These are phyloP conservation scores for Penicillium cosmopolitanum DNA, from an alignment of 495 filamentous ascomycete species.

Conservation along the genomic window DNA sequence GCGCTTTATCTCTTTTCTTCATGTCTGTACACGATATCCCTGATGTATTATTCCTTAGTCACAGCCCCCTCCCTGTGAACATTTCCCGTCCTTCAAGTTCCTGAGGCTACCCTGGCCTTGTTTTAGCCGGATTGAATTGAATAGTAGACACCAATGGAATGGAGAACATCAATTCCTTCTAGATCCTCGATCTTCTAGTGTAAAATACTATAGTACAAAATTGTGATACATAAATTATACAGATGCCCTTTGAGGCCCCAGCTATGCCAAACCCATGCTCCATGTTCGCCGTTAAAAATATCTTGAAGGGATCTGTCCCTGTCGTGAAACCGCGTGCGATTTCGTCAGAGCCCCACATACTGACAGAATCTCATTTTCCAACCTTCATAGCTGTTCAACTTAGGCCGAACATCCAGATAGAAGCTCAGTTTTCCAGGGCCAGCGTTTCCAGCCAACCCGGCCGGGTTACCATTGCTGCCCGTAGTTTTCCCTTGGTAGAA, in stretches of 20 bases:
- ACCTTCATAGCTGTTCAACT: slow-evolving; percentile 90
- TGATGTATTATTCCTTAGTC: slow-evolving; percentile 22
- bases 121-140: slow-evolving; percentile 13
- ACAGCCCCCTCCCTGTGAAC: slow-evolving; percentile 11
- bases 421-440: slow-evolving; percentile 76
- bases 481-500: slow-evolving; percentile 81
- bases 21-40: slow-evolving; percentile 36
- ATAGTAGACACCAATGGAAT: slow-evolving; percentile 21
- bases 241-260: slow-evolving; percentile 26
- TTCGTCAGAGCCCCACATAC: slow-evolving; percentile 57
- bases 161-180: slow-evolving; percentile 28
- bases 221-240: slow-evolving; percentile 47
- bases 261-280: slow-evolving; percentile 28
- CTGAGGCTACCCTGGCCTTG: slow-evolving; percentile 20
- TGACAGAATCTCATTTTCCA: slow-evolving; percentile 76
- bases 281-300: slow-evolving; percentile 33
- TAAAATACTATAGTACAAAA: slow-evolving; percentile 42
- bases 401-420: slow-evolving; percentile 92
- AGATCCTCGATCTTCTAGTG: slow-evolving; percentile 18
- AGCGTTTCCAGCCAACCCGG: slow-evolving; percentile 46
- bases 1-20: slow-evolving; percentile 14
- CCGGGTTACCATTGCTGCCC: slow-evolving; percentile 18
- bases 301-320: background rate
- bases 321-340: background rate
- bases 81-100: slow-evolving; percentile 11